phyloP scores from a whole-genome alignment of 805 yeast genomes.

The Candida ponderosae region DNA sequence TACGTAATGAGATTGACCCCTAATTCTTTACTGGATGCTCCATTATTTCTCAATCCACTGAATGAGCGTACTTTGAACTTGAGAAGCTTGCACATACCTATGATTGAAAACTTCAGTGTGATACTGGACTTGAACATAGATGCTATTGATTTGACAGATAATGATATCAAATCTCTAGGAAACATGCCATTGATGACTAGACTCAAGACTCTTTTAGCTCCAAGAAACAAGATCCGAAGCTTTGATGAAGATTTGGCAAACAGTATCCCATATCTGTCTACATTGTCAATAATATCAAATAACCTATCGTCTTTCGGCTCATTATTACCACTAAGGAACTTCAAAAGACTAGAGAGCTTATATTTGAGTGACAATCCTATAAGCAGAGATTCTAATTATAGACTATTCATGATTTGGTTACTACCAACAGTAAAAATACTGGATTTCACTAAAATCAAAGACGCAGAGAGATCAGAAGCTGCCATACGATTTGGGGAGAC shows the following conservation, averaged over 20 bases:
- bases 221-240: conserved; percentile 49
- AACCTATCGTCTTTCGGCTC: conserved; percentile 36
- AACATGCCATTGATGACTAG: conserved; percentile 37
- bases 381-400: conserved; percentile 40
- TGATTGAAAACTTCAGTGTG: conserved; percentile 35
- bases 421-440: conserved; percentile 56
- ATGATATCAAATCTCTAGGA: conserved; percentile 51
- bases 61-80: conserved; percentile 33
- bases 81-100: conserved; percentile 31
- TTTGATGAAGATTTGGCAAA: conserved; percentile 29
- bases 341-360: conserved; percentile 38
- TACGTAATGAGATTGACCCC: conserved; percentile 62
- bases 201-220: conserved; percentile 47
- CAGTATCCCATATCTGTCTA: conserved; percentile 38
- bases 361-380: conserved; percentile 55
- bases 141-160: conserved; percentile 68
- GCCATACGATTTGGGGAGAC: conserved; percentile 31
- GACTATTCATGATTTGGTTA: conserved; percentile 51
- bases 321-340: conserved; percentile 29
- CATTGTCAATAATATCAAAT: conserved; percentile 47
- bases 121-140: conserved; percentile 34
- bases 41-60: conserved; percentile 36
- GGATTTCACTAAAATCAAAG: conserved; percentile 60
- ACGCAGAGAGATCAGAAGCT: conserved; percentile 42
- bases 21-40: conserved; percentile 39